Base-by-base conservation (phyloP, 345 rosid species). In the Sisymbrium irio region DNA sequence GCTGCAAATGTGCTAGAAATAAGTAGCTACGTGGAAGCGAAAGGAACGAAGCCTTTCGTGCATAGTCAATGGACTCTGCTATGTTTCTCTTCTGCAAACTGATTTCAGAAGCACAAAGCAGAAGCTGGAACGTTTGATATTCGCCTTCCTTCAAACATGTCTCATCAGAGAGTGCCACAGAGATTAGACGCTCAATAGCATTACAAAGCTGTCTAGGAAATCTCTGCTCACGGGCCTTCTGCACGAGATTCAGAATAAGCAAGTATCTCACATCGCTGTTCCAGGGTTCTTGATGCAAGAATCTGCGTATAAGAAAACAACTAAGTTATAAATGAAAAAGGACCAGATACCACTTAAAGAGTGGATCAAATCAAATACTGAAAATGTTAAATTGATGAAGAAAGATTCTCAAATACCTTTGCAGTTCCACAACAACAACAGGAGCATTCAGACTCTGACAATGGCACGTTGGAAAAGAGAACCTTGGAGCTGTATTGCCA, bases 201-300 rank as follows among this genome's bases (percentile, higher is more conserved):
- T 45, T 71, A 58, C 93, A 86, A 15, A 85, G 86, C 54, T 84
- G 85, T 36, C 25, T 73, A 78, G 97, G 96, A 71, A 86, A 92
- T 75, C 88, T 88, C 85, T 92, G 93, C 72, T 90, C 99, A 39
- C 89, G 88, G 9, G 96, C 97, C 83, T 84, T 90, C 77, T 95
- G 99, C 32, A 87, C 33, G 49, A 92, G 88, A 81, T 86, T 90
- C 75, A 90, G 86, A 73, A 87, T 80, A 37, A 95, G 89, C 83
- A 92, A 80, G 81, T 87, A 95, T 81, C 80, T 82, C 15, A 75
- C 79, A 63, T 70, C 74, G 70, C 58, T 77, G 84, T 90, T 88
- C 97, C 97, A 92, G 44, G 99, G 99, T 71, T 90, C 96, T 59
- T 58, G 91, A 66, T 33, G 96, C 55, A 89, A 77, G 73, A 82